Percentiles rank a stretch among this genome's conserved stretches.
Conservation (phyloP, 371 early-diverging fungal genomes). For the Rhizomucor pusillus region DNA sequence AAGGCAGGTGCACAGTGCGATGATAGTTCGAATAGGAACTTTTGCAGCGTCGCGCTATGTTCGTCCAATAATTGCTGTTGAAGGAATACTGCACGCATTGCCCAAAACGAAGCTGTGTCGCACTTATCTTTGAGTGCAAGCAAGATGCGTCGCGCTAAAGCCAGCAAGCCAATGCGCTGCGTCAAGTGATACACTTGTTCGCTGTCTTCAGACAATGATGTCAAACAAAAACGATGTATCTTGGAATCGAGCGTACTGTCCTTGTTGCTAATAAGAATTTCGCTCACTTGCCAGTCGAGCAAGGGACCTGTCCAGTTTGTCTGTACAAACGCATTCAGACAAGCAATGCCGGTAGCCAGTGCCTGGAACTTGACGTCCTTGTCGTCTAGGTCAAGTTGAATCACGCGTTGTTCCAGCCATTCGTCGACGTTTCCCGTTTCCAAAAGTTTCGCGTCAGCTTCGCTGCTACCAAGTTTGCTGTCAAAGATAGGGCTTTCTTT, state of each 20-base stretch:
- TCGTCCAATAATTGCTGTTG: constrained; percentile 89
- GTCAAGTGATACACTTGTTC: constrained; percentile 86
- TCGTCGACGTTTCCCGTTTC: constrained; percentile 19
- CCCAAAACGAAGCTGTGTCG: constrained; percentile 70
- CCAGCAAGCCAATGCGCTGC: constrained; percentile 65
- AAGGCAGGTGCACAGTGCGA: constrained; percentile 9
- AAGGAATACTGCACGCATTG: constrained; percentile 65
- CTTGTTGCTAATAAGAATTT: constrained; percentile 19
- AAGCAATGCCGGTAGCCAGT: constrained; percentile 53
- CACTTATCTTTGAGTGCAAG: constrained; percentile 29
- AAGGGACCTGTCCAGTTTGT: constrained; percentile 70
- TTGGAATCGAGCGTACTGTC: constrained; percentile 19
- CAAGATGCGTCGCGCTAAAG: constrained; percentile 63
- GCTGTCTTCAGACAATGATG: constrained; percentile 68
- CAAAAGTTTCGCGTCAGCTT: constrained; percentile 1
- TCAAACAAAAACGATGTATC: constrained; percentile 34
- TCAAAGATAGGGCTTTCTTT: constrained; percentile 25
- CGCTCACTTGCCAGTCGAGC: constrained; percentile 32
- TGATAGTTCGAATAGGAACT: constrained; percentile 31
- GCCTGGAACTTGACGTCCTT: constrained; percentile 16
- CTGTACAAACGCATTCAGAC: constrained; percentile 64
- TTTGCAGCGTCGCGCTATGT: constrained; percentile 67
- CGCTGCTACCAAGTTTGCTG: constrained; percentile 4
- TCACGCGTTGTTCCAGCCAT: constrained; percentile 20
- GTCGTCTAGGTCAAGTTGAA: constrained; percentile 8